Percentiles rank a stretch among this genome's conserved stretches.
These are phyloP conservation scores for Crucibulum laeve DNA, from an alignment of 768 basidiomycete species.

Conservation along the genomic window DNA sequence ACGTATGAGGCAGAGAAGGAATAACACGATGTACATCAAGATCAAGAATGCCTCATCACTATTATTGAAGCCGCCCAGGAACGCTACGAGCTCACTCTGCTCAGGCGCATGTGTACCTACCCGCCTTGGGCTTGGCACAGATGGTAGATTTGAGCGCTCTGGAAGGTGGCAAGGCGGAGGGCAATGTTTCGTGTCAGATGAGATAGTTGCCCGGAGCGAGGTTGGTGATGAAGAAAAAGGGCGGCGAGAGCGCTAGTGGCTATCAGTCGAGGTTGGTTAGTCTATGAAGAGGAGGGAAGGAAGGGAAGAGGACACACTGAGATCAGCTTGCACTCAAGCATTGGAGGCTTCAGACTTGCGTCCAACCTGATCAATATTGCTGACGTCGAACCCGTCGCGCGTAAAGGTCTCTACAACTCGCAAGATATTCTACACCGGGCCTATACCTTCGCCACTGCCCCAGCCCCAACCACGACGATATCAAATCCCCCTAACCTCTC, in stretches of 20 bases:
- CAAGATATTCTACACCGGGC: constrained; percentile 73
- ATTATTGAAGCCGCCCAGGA: constrained; percentile 74
- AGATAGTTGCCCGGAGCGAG: constrained; percentile 70
- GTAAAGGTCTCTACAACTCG: constrained; percentile 51
- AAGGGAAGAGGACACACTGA: constrained; percentile 35
- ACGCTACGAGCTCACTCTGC: constrained; percentile 46
- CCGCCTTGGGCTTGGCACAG: constrained; percentile 55
- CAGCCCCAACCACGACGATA: constrained; percentile 77
- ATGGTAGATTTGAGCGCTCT: constrained; percentile 80
- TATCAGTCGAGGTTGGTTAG: constrained; percentile 8
- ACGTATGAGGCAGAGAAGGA: too few relatives aligned
- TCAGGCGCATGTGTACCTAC: constrained; percentile 48
- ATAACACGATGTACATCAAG: constrained; percentile 29
- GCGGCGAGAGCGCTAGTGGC: constrained; percentile 36
- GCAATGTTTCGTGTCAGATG: constrained; percentile 75
- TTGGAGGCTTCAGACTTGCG: constrained; percentile 26
- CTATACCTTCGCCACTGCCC: constrained; percentile 89
- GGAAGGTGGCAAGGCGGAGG: constrained; percentile 56
- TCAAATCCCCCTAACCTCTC: constrained; percentile 71
- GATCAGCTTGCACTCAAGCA: constrained; percentile 55
- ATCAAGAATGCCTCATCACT: constrained; percentile 68
- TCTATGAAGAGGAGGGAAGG: not conserved
- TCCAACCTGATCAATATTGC: constrained; percentile 49
- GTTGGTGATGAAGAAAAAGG: constrained; percentile 41
- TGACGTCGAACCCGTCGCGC: constrained; percentile 57